Evolutionary conservation across 768 basidiomycete species (phyloP).

Genomic region (Gautieria morchelliformis): DNA sequence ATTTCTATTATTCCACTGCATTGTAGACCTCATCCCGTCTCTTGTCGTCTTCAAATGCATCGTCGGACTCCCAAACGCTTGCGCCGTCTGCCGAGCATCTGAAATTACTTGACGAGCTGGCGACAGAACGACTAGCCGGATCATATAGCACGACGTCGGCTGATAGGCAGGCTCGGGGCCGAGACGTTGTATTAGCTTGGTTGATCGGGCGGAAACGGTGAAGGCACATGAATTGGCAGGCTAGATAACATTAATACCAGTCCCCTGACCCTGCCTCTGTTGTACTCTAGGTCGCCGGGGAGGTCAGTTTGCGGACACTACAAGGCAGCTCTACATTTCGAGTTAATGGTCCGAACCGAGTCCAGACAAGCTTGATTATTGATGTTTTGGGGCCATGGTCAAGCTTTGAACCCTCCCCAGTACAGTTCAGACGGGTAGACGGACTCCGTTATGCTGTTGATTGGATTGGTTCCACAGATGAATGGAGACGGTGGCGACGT

Average conservation of each 20-base stretch:
- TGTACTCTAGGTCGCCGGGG: too few relatives aligned
- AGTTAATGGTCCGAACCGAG: too few relatives aligned
- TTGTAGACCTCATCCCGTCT: conserved; percentile 53
- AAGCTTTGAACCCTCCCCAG: too few relatives aligned
- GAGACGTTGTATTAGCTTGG: conserved; percentile 4
- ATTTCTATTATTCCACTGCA: neutral
- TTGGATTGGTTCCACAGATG: too few relatives aligned
- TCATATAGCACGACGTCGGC: conserved; percentile 31
- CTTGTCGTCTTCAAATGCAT: conserved; percentile 32
- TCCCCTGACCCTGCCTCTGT: too few relatives aligned
- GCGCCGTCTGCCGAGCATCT: conserved; percentile 40
- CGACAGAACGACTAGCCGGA: conserved; percentile 58
- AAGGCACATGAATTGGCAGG: neutral
- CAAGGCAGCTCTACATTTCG: too few relatives aligned
- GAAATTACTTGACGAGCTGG: conserved; percentile 55
- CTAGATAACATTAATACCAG: neutral
- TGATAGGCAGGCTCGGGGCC: conserved; percentile 1
- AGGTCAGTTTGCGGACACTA: too few relatives aligned
- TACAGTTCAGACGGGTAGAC: too few relatives aligned
- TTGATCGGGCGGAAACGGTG: neutral
- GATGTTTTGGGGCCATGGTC: too few relatives aligned
- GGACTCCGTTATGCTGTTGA: too few relatives aligned
- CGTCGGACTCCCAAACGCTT: conserved; percentile 38
- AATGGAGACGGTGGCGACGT: too few relatives aligned
- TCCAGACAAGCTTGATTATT: too few relatives aligned